Base-by-base conservation (phyloP, 78 protist species). In the Pigoraptor vietnamica region DNA sequence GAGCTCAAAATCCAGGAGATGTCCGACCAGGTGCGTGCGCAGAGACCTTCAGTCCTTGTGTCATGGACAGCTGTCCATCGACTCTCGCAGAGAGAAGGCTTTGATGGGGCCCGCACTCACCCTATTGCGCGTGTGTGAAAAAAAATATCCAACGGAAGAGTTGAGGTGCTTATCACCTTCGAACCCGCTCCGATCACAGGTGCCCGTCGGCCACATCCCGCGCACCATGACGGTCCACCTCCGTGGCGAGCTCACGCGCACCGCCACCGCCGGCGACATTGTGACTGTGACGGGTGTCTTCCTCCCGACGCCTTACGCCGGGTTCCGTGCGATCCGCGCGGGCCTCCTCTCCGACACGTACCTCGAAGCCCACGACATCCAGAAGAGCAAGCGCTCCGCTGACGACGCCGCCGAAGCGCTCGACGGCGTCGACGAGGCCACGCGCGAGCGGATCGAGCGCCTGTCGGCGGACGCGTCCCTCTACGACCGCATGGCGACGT, bases 121-220 rank as follows among this genome's bases (percentile, higher is more conserved):
- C n/a, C n/a, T n/a, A n/a, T n/a, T n/a, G n/a, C n/a, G n/a, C n/a
- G n/a, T n/a, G n/a, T n/a, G n/a, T n/a, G n/a, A n/a, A n/a, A n/a
- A n/a, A n/a, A n/a, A n/a, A n/a, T n/a, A n/a, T n/a, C n/a, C n/a
- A n/a, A n/a, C n/a, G n/a, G n/a, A n/a, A n/a, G n/a, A n/a, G n/a
- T n/a, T n/a, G n/a, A n/a, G n/a, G n/a, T n/a, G n/a, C n/a, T n/a
- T n/a, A n/a, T n/a, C n/a, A n/a, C n/a, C n/a, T n/a, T n/a, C n/a
- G n/a, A n/a, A n/a, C n/a, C 24, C 29, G 0, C 86, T 38, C 90
- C 89, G 96, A 19, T 92, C 94, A 36, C 96, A 98, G 36, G 99
- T 98, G 9, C 99, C 99, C 0, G 92, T 91, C n/a, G 99, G 99
- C 9, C 97, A 97, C 92, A 96, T 98, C 33, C 99, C 99, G 24